These are phyloP conservation scores for Yamadazyma akitaensis DNA, from an alignment of 805 yeast genomes.

Conservation along the genomic window DNA sequence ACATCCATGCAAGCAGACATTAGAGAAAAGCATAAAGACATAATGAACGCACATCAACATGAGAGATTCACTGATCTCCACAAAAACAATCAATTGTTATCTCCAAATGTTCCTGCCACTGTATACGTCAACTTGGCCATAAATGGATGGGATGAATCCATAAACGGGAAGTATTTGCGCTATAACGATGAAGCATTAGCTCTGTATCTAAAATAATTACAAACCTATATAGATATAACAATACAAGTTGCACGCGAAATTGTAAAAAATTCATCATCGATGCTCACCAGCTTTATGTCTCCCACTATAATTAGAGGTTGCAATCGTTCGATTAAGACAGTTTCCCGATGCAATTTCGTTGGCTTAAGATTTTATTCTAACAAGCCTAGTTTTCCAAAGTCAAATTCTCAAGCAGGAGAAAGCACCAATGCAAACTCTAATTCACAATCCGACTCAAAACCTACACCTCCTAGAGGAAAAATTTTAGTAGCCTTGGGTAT, in stretches of 20 bases:
- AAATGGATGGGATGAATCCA: conserved; percentile 49
- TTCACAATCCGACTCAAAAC: conserved; percentile 1
- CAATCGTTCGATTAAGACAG: background rate
- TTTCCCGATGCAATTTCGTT: background rate
- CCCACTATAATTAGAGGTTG: background rate
- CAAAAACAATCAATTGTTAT: conserved; percentile 51
- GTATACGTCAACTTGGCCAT: conserved; percentile 66
- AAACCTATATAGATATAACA: background rate
- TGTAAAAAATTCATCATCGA: background rate
- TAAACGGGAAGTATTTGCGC: conserved; percentile 69
- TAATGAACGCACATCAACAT: conserved; percentile 60
- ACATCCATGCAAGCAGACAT: conserved; percentile 85
- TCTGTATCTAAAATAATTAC: background rate
- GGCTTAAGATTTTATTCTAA: conserved; percentile 1
- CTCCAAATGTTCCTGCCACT: conserved; percentile 70
- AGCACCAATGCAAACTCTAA: background rate
- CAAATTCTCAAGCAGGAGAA: background rate
- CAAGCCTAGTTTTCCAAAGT: conserved; percentile 4
- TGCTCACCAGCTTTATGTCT: background rate
- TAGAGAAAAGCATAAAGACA: conserved; percentile 55
- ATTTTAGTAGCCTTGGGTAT: conserved; percentile 33
- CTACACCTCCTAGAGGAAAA: conserved; percentile 15
- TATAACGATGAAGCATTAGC: conserved; percentile 44
- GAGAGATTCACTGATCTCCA: conserved; percentile 65
- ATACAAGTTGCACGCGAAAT: background rate